Evolutionary conservation across 305 asterid genomes (phyloP).

Genomic region (Fraxinus greggii): DNA sequence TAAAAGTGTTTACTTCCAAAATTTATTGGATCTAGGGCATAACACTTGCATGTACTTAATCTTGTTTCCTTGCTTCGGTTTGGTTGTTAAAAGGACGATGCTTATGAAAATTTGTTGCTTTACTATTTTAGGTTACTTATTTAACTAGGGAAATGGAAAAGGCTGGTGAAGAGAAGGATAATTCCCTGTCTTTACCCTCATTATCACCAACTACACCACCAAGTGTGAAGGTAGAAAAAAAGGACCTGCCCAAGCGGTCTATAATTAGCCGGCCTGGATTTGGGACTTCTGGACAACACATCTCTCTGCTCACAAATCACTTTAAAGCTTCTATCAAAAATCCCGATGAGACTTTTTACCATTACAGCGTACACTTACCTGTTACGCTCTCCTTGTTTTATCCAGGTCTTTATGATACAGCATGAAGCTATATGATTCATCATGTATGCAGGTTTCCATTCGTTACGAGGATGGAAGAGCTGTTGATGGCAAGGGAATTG

Average conservation of each 20-base stretch:
- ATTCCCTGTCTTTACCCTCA: constrained; percentile 32
- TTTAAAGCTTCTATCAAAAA: constrained; percentile 62
- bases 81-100: constrained; percentile 17
- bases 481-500: constrained; percentile 50
- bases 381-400: constrained; percentile 7
- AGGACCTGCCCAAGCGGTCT: constrained; percentile 43
- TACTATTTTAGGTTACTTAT: constrained; percentile 30
- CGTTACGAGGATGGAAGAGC: constrained; percentile 46
- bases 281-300: constrained; percentile 63
- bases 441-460: constrained; percentile 64
- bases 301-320: constrained; percentile 68
- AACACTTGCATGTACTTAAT: not conserved
- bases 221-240: constrained; percentile 33
- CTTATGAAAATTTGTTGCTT: constrained; percentile 20
- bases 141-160: constrained; percentile 43
- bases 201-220: constrained; percentile 29
- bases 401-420: constrained; percentile 10
- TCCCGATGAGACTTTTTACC: constrained; percentile 62
- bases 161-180: constrained; percentile 21
- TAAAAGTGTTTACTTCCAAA: not conserved
- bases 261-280: constrained; percentile 58
- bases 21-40: not conserved
- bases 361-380: constrained; percentile 49
- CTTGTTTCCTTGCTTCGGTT: not conserved
- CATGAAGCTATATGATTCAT: constrained; percentile 19